Base-by-base conservation (phyloP, 2,329 filamentous ascomycete genomes). In the Alternaria gaisen region DNA sequence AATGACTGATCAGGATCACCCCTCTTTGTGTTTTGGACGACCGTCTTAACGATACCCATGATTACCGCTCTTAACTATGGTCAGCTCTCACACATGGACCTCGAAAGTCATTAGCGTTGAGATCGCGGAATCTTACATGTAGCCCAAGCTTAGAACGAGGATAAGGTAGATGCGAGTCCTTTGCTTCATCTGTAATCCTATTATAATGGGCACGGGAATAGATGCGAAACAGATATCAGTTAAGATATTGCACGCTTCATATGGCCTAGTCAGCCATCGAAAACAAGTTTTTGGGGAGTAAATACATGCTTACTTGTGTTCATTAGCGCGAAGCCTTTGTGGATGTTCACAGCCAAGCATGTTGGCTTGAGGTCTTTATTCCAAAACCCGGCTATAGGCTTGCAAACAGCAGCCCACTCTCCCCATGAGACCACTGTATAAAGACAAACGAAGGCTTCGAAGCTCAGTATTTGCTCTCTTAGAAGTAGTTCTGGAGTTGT, bases 321-420 rank as follows among this genome's bases (percentile, higher is more conserved):
- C 30, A 36, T 48, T 12, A 36, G 46, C 30, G 46, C 46, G 10
- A 48, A 48, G 44, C 44, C 28, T 30, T 48, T 48, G 28, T 48
- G 44, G 3, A 34, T 48, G 18, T 48, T 48, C 28, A 48, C 44
- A 14, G 44, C n/a, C 18, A 48, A 30, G 44, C 44, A 48, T 6
- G 28, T 48, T 34, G 44, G 44, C 14, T 48, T 34, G 28, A 48
- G 44, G 18, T 48, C 44, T 5, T 34, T 48, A 2, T 48, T 48
- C 44, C 44, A 34, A 28, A 48, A 48, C 3, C 44, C 44, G 7
- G 44, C 28, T 18, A 34, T 48, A 5, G 44, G 44, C 30, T 48
- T 48, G 44, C 44, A 48, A 3, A 48, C 44, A 12, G 44, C 44
- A 16, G 44, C 44, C 44, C 44, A 48, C 34, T 48, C 44, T 34